These are phyloP conservation scores for Penicillium subrubescens DNA, from an alignment of 495 filamentous ascomycete genomes.

Conservation along the genomic window DNA sequence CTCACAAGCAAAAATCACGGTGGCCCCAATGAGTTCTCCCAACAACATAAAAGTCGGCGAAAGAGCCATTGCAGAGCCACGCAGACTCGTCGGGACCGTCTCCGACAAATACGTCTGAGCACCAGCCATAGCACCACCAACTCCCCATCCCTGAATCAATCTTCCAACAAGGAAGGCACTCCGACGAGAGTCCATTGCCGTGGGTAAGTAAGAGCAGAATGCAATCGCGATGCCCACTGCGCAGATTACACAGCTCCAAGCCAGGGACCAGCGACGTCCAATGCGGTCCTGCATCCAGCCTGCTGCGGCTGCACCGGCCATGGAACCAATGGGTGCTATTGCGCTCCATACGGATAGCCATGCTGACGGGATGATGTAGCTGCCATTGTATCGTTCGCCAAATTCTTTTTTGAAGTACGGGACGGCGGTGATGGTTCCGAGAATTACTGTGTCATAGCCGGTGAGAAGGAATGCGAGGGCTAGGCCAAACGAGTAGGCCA, in stretches of 20 bases:
- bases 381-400: constrained; percentile 30
- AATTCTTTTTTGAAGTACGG: constrained; percentile 43
- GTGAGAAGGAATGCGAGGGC: constrained; percentile 38
- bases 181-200: constrained; percentile 27
- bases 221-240: constrained; percentile 40
- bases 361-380: constrained; percentile 47
- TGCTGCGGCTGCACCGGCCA: constrained; percentile 37
- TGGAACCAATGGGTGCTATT: constrained; percentile 39
- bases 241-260: constrained; percentile 35
- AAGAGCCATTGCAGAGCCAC: constrained; percentile 43
- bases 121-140: constrained; percentile 43
- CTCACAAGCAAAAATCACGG: constrained; percentile 35
- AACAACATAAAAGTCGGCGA: constrained; percentile 46
- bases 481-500: constrained; percentile 30
- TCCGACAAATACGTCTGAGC: constrained; percentile 51
- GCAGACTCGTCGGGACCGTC: constrained; percentile 39
- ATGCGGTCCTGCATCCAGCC: constrained; percentile 44
- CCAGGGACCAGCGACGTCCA: constrained; percentile 41
- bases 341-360: constrained; percentile 51
- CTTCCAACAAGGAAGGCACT: constrained; percentile 32
- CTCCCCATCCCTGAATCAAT: constrained; percentile 39
- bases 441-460: constrained; percentile 49
- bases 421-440: constrained; percentile 47
- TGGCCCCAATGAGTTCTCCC: constrained; percentile 45
- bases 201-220: constrained; percentile 31